Base-by-base conservation (phyloP, 208 protist species). In the Endotrypanum monterogeii region DNA sequence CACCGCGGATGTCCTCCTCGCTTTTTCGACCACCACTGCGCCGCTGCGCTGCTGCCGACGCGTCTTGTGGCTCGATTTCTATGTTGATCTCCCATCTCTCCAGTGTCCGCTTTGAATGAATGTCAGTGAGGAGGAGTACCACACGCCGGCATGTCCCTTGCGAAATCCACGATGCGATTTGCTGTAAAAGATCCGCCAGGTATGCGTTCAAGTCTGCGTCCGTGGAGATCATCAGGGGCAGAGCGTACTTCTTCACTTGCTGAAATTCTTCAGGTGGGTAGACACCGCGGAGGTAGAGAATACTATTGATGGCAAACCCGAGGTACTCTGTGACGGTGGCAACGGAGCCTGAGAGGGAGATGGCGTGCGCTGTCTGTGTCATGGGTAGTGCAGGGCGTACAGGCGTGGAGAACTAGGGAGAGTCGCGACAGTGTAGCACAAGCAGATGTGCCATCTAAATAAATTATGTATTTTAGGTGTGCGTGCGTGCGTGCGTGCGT, bases 241-340 rank as follows among this genome's bases (percentile, higher is more conserved):
- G 73, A 12, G 98, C 98, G 83, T 99, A 99, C 83, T 99, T 98
- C 32, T 83, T 92, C 51, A 98, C 90, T 51, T 84, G 73, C 20
- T 88, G 78, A 78, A 99, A 99, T 50, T 78, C 79, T n/a, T 99
- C 97, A 2, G 96, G 83, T 25, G 98, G 98, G 89, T 99, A 99
- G 62, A 99, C 93, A 20, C 98, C 98, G 25, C 99, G 96, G 82
- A 99, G 98, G 83, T 98, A 99, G 62, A 99, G 86, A 76, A 98
- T 97, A 65, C 62, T 89, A 80, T 98, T 98, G 48, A 98, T 92
- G 18, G 91, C 86, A 69, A 98, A 98, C 30, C 89, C 93, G 83
- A 99, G 99, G 78, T 99, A 99, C 85, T 99, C 99, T 7, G 97
- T 97, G 52, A 99, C 98, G 37, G 98, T 98, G n/a, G 96, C 89